Conservation (phyloP, 2,329 filamentous ascomycete species). For the Huntiella abstrusa region DNA sequence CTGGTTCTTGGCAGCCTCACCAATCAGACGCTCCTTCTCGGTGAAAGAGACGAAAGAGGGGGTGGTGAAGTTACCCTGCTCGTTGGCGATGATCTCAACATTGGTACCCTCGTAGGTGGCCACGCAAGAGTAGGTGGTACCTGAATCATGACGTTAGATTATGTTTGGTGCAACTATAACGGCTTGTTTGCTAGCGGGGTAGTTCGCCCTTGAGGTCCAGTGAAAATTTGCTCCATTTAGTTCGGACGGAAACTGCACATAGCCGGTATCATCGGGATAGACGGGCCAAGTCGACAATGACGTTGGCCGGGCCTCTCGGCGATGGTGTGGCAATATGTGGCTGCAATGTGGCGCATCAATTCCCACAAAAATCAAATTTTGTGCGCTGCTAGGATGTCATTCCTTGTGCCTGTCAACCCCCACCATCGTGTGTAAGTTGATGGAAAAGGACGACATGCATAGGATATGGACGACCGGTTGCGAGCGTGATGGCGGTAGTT, state of each 20-base stretch:
- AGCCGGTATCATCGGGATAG: too few species aligned
- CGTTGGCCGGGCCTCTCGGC: neutral
- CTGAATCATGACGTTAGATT: conserved; percentile 25
- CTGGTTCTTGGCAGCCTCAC: conserved; percentile 99
- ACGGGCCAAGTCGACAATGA: too few species aligned
- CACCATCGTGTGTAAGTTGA: too few species aligned
- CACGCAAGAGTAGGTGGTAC: conserved; percentile 99
- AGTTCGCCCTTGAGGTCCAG: too few species aligned
- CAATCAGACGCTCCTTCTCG: conserved; percentile 94
- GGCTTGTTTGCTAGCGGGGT: too few species aligned
- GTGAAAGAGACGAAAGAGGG: conserved; percentile 99
- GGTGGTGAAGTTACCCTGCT: conserved; percentile 98
- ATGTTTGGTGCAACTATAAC: too few species aligned
- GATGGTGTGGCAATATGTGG: neutral
- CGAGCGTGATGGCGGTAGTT: too few species aligned
- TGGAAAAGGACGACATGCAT: too few species aligned
- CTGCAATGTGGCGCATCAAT: neutral
- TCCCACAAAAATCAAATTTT: conserved; percentile 4
- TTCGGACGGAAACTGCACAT: too few species aligned
- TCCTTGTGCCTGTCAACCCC: neutral
- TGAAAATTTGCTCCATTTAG: too few species aligned
- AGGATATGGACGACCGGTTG: too few species aligned
- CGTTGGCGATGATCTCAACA: conserved; percentile 99
- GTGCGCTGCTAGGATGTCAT: neutral
- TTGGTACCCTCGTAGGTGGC: conserved; percentile 98